Evolutionary conservation across 2,329 filamentous ascomycete species (phyloP), one percentile per base, ranked within the genome.

Genomic region (Cladosporium sp.): DNA sequence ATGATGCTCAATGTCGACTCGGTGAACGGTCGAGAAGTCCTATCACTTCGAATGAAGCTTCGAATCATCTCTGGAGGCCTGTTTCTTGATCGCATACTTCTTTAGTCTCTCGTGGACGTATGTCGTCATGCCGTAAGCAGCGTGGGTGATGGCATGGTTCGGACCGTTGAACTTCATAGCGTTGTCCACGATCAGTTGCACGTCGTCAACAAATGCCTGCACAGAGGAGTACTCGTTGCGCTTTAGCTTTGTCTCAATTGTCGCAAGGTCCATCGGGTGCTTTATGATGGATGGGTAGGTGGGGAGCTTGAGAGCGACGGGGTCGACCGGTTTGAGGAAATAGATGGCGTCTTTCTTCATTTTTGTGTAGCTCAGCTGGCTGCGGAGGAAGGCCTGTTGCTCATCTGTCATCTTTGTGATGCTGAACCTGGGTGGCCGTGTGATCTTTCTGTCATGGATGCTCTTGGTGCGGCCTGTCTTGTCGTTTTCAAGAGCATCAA

Each of bases 151-250:
- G 0, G 83, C 76, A 68, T 97, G 92, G 3, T 82, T 77, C 0
- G 82, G 76, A 10, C 93, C 92, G 70, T 99, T 99, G 81, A 96
- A 99, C 0, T 78, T 76, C 35, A 87, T 70, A 0, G 89, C 85
- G 70, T 99, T 99, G 59, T 85, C 77, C 61, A 93, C 83, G 70
- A 99, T 88, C 54, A 91, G 79, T 32, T 86, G 77, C 51, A 97
- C 81, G 66, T 96, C 91, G 47, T 79, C 78, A 64, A 86, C 84
- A 68, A 96, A 87, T 3, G 85, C 85, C 49, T 86, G 83, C 15
- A 91, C 80, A 5, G 82, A 85, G 7, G 74, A 68, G 70, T 97
- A 97, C 48, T 80, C 74, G 54, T 83, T 80, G 28, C 84, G 80
- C 66, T 90, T 90, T 34, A 97, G 73, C 63, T 89, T 92, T 53